Evolutionary conservation across 371 early-diverging fungal species (phyloP).

Genomic region (Mortierella sp.): DNA sequence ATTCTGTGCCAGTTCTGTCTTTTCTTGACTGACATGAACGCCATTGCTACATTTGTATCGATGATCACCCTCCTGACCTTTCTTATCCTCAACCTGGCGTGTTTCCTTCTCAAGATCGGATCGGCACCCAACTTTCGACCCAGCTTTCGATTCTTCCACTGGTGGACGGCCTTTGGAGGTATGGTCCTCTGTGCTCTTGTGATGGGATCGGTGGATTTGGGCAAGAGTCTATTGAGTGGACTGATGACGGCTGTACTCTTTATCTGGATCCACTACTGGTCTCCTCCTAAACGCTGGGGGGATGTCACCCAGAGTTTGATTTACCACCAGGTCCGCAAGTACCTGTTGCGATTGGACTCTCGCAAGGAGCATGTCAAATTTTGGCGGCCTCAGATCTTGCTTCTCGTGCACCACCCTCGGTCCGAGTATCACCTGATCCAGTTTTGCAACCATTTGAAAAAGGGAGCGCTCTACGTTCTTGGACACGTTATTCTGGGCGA

Average conservation of each 20-base stretch:
- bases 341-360: slow-evolving; percentile 69
- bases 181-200: slow-evolving; percentile 62
- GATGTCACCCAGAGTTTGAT: slow-evolving; percentile 74
- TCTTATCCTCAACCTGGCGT: slow-evolving; percentile 72
- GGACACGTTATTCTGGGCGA: slow-evolving; percentile 71
- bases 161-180: slow-evolving; percentile 71
- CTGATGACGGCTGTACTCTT: slow-evolving; percentile 63
- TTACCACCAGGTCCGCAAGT: slow-evolving; percentile 80
- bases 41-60: slow-evolving; percentile 72
- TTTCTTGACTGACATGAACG: slow-evolving; percentile 69
- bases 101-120: slow-evolving; percentile 70
- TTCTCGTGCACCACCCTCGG: slow-evolving; percentile 69
- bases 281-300: slow-evolving; percentile 75
- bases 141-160: slow-evolving; percentile 71
- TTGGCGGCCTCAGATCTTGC: slow-evolving; percentile 76
- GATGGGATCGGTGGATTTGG: slow-evolving; percentile 67
- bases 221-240: slow-evolving; percentile 62
- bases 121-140: slow-evolving; percentile 78
- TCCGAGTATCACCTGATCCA: slow-evolving; percentile 64
- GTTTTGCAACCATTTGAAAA: slow-evolving; percentile 75
- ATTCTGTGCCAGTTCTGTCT: slow-evolving; percentile 66
- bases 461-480: slow-evolving; percentile 73
- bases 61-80: slow-evolving; percentile 71
- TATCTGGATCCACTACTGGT: slow-evolving; percentile 68
- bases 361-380: slow-evolving; percentile 75